Percentiles rank a stretch among this genome's conserved stretches.
Conservation (phyloP, 2,329 filamentous ascomycete genomes). For the Cercospora sesami region DNA sequence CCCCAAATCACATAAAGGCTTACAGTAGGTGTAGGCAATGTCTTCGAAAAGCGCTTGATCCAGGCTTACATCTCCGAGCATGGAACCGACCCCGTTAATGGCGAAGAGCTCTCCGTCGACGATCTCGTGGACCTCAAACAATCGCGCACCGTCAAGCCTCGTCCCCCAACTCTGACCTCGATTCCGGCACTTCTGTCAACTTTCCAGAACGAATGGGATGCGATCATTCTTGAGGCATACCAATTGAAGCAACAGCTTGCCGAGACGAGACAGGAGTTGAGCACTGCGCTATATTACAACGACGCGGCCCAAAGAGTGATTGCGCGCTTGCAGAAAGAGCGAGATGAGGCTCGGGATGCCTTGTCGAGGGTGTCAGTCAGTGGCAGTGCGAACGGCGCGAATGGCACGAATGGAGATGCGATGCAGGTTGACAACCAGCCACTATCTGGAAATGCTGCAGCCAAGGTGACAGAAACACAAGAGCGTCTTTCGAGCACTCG, state of each 20-base stretch:
- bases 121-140: conserved; percentile 88
- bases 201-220: conserved; percentile 99
- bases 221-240: conserved; percentile 85
- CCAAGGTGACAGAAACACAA: conserved; percentile 77
- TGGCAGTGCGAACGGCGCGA: conserved; percentile 40
- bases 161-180: conserved; percentile 90
- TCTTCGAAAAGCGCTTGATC: conserved; percentile 94
- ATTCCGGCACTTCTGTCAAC: conserved; percentile 91
- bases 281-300: conserved; percentile 91
- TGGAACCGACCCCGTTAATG: conserved; percentile 86
- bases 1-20: conserved; percentile 37
- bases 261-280: conserved; percentile 89
- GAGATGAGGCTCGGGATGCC: conserved; percentile 88
- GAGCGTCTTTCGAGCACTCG: conserved; percentile 81
- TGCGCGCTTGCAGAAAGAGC: conserved; percentile 82
- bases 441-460: conserved; percentile 69
- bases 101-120: conserved; percentile 77
- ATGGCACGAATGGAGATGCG: conserved; percentile 65
- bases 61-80: conserved; percentile 93
- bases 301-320: conserved; percentile 97
- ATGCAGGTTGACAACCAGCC: conserved; percentile 89
- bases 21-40: conserved; percentile 61
- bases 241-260: conserved; percentile 85
- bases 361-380: conserved; percentile 81
- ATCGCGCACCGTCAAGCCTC: conserved; percentile 77